Conservation (phyloP, 2,329 filamentous ascomycete species). For the Cadophora sp. region DNA sequence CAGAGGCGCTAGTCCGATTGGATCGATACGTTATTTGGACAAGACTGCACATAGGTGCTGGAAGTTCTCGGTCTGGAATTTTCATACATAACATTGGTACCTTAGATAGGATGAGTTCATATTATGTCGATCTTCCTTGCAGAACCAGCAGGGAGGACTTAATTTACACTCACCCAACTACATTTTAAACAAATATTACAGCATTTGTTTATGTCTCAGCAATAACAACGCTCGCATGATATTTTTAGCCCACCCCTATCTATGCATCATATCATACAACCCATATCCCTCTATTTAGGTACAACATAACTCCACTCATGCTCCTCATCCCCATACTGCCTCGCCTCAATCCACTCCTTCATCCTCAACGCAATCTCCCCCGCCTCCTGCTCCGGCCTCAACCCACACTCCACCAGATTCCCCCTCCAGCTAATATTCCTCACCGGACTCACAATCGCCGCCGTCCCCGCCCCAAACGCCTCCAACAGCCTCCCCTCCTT, state of each 20-base stretch:
- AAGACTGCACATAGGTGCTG: too few species aligned
- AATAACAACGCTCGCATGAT: slow-evolving; percentile 15
- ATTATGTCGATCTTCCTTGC: too few species aligned
- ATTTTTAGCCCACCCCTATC: slow-evolving; percentile 2
- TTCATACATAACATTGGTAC: too few species aligned
- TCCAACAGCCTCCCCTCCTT: slow-evolving; percentile 87
- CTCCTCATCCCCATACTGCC: slow-evolving; percentile 93
- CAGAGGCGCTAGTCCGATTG: too few species aligned
- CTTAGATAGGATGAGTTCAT: too few species aligned
- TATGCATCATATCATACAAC: slow-evolving; percentile 15
- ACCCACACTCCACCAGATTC: slow-evolving; percentile 79
- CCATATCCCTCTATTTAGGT: slow-evolving; percentile 31
- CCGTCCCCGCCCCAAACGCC: slow-evolving; percentile 92
- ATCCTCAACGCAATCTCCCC: slow-evolving; percentile 85
- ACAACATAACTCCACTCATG: slow-evolving; percentile 83
- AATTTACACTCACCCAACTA: too few species aligned
- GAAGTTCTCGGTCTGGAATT: too few species aligned
- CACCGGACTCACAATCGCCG: slow-evolving; percentile 91
- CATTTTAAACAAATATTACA: too few species aligned
- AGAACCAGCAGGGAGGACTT: too few species aligned
- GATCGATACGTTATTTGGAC: too few species aligned
- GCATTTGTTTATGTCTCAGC: too few species aligned
- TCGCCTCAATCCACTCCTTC: slow-evolving; percentile 96
- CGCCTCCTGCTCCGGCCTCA: slow-evolving; percentile 82
- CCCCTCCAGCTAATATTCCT: slow-evolving; percentile 90